Base-by-base conservation (phyloP, 257 asterid genomes). In the Misopates orontium region DNA sequence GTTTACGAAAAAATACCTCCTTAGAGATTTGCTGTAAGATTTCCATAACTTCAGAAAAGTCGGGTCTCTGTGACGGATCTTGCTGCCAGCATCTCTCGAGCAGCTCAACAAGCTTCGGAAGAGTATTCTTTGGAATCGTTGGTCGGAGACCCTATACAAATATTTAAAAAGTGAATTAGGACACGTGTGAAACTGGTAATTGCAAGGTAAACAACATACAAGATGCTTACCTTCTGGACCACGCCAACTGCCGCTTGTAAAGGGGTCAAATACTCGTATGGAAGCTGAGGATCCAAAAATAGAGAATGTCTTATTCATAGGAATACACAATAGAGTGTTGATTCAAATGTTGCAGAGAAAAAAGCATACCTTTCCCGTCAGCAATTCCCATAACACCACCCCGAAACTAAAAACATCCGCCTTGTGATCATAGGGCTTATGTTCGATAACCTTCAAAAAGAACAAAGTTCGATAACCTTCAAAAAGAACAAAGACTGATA, bases 181-280 rank as follows among this genome's bases (percentile, higher is more conserved):
- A 50, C 41, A 45, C n/a, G n/a, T n/a, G n/a, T n/a, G n/a, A n/a
- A n/a, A n/a, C 21, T 11, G 42, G 21, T 42, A 49, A 60, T 8
- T 42, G 64, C 67, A 14, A 55, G 55, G 23, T 50, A 64, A 10
- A 53, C 50, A 22, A 50, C 39, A 58, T 24, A 63, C 41, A 22
- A 70, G 67, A 64, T 60, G 57, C 18, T 57, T 82, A 93, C 98
- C 90, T 89, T 89, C 74, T 89, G 98, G 76, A 93, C 98, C 68
- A 93, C 98, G 41, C 98, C 98, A 47, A 93, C 91, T 39, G 98
- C 98, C 15, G 97, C 98, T 84, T 93, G 98, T 72, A 93, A 70
- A 41, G 98, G 98, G 59, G 98, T 93, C 54, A 89, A 78, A 80
- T 85, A 89, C 74, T 87, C 98, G n/a, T 93, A 89, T 9, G 98